Conservation (phyloP, 2,329 filamentous ascomycete genomes). For the Epichloe typhina region DNA sequence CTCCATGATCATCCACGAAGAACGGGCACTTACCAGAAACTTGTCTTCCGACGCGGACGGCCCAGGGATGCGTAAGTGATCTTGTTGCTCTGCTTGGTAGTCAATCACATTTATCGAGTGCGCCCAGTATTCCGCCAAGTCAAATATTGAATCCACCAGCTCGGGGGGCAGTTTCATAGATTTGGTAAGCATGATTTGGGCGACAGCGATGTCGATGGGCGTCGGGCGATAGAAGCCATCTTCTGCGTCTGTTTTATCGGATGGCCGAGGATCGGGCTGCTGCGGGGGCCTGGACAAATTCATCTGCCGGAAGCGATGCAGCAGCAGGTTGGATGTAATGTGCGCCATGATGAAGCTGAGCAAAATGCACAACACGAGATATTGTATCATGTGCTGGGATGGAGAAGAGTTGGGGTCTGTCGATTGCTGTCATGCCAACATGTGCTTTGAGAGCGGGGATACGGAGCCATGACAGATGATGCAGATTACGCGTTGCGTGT, state of each 20-base stretch:
- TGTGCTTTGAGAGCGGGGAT: not conserved
- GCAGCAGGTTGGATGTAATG: conserved; percentile 12
- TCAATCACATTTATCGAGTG: conserved; percentile 27
- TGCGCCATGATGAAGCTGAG: conserved; percentile 15
- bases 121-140: conserved; percentile 51
- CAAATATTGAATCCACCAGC: conserved; percentile 41
- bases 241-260: conserved; percentile 2
- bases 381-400: conserved; percentile 2
- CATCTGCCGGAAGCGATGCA: conserved; percentile 9
- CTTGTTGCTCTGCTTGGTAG: conserved; percentile 11
- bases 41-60: conserved; percentile 15
- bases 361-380: conserved; percentile 5
- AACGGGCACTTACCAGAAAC: conserved; percentile 19
- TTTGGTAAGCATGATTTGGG: conserved; percentile 33
- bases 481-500: not conserved
- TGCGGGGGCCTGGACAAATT: not conserved
- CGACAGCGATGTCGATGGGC: conserved; percentile 34
- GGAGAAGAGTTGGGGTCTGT: no score
- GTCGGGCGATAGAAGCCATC: conserved; percentile 20
- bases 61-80: conserved; percentile 13
- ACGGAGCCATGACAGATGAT: not conserved
- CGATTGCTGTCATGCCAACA: not conserved
- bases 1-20: no score
- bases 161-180: conserved; percentile 36
- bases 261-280: not conserved